Base-by-base conservation (phyloP, 1,284 basidiomycete species). In the Cerioporus squamosus region DNA sequence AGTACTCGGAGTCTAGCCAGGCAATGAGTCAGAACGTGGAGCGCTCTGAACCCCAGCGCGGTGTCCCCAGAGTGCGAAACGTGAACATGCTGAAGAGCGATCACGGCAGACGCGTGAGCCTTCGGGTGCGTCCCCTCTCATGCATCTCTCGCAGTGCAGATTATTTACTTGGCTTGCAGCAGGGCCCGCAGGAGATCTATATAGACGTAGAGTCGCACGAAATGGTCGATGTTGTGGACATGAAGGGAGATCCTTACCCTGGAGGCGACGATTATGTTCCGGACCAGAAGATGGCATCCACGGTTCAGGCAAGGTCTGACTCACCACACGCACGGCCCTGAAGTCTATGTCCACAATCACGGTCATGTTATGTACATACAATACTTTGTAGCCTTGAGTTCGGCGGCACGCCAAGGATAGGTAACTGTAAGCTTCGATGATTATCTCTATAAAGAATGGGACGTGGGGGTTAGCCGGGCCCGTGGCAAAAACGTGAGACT, bases 121-220 rank as follows among this genome's bases (percentile, higher is more conserved):
- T 29, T 23, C 26, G 14, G 18, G 24, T 33, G n/a, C 26, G 17
- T 26, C 26, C 31, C 18, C 6, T 33, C 3, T 18, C 17, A 12
- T 20, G 2, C n/a, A 2, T 15, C 47, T 23, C 51, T 9, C 48
- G 26, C 26, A 9, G 9, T 29, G 9, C 26, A 29, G 26, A 29
- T 29, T 9, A 29, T 29, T 10, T 6, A 12, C 24, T 7, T n/a
- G 15, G 31, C 12, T n/a, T 20, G 15, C 9, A 29, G 38, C 40
- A 68, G 66, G 52, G 48, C 10, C 59, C 62, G 5, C 70, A 69
- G 29, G 64, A 68, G 55, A 68, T 72, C 2, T 70, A 61, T 54
- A 68, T 72, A 29, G 70, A 72, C 62, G 69, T 72, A 18, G 69
- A 72, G 59, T 62, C 64, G 5, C 70, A 72, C 48, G 68, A 70